Conservation (phyloP, 2,329 filamentous ascomycete species). For the Polytolypa hystricis region DNA sequence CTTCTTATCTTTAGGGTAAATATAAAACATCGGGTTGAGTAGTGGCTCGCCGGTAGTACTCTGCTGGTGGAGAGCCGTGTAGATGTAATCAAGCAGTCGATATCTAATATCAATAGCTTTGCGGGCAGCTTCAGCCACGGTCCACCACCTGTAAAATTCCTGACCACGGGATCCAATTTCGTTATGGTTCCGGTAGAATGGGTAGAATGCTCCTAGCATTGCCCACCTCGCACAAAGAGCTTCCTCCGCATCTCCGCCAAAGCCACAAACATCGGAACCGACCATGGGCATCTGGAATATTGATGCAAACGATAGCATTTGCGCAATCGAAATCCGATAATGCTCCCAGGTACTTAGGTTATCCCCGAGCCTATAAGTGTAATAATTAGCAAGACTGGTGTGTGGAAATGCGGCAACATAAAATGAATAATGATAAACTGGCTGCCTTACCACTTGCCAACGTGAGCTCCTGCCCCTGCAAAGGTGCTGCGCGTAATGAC, state of each 20-base stretch:
- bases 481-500: slow-evolving; percentile 62
- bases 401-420: not conserved
- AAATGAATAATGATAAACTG: too few relatives aligned
- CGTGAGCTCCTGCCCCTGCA: slow-evolving; percentile 49
- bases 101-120: slow-evolving; percentile 65
- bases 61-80: slow-evolving; percentile 57
- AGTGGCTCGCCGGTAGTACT: slow-evolving; percentile 51
- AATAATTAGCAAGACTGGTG: not conserved
- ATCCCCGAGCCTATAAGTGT: slow-evolving; percentile 42
- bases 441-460: slow-evolving; percentile 38
- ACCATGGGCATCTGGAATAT: slow-evolving; percentile 60
- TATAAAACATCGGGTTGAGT: slow-evolving; percentile 60
- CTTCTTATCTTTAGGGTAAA: slow-evolving; percentile 50
- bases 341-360: slow-evolving; percentile 49
- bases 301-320: slow-evolving; percentile 50
- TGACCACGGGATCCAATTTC: slow-evolving; percentile 44
- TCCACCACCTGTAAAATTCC: slow-evolving; percentile 61
- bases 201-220: slow-evolving; percentile 58
- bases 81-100: slow-evolving; percentile 66
- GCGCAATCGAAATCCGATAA: slow-evolving; percentile 48
- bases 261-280: slow-evolving; percentile 68
- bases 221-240: slow-evolving; percentile 67
- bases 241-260: slow-evolving; percentile 54
- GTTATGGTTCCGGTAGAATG: slow-evolving; percentile 69
- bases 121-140: slow-evolving; percentile 52